These are phyloP conservation scores for Pecoramyces ruminantium DNA, from an alignment of 192 early-diverging fungal genomes.

Conservation along the genomic window DNA sequence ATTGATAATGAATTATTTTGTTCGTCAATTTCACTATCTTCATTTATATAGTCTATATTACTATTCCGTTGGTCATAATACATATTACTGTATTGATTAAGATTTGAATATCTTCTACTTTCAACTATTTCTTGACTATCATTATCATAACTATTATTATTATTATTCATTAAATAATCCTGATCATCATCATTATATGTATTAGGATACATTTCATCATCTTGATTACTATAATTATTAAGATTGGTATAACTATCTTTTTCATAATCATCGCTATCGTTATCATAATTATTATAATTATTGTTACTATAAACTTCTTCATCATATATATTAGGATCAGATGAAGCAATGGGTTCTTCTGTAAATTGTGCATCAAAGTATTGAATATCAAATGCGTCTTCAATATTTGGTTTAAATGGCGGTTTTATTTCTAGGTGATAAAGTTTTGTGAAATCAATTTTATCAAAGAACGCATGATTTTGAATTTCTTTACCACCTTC, in stretches of 20 bases:
- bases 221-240: too few species aligned
- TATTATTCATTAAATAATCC: too few species aligned
- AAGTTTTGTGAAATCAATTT: constrained; percentile 20
- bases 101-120: background rate
- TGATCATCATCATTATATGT: background rate
- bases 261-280: background rate
- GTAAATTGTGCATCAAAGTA: constrained; percentile 22
- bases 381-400: constrained; percentile 21
- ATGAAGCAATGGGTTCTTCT: constrained; percentile 8
- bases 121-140: background rate
- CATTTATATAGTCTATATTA: too few species aligned
- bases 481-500: constrained; percentile 14
- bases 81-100: background rate
- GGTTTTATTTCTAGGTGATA: constrained; percentile 19
- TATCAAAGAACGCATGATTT: constrained; percentile 19
- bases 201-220: background rate
- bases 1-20: background rate
- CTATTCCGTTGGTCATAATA: background rate
- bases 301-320: background rate
- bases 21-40: background rate
- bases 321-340: background rate
- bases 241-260: too few species aligned
- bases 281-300: background rate
- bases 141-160: background rate
- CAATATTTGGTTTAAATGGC: constrained; percentile 24